Evolutionary conservation across 139 green algal species (phyloP).

Genomic region (Picochlorum sp.): DNA sequence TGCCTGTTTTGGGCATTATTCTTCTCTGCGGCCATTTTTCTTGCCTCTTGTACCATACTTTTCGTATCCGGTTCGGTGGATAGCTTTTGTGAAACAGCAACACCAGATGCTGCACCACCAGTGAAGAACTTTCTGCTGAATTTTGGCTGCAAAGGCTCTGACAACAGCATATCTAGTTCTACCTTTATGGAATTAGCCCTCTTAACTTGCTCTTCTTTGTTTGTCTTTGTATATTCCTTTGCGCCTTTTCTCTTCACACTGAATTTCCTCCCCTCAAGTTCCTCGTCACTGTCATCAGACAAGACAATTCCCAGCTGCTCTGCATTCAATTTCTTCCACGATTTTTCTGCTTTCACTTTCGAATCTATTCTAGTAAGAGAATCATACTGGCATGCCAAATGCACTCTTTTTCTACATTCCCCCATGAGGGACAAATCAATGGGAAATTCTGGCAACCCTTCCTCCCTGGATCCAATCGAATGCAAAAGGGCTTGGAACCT

Average conservation of each 20-base stretch:
- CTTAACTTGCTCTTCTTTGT: constrained; percentile 3
- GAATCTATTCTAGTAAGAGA: constrained; percentile 42
- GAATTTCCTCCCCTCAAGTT: constrained; percentile 11
- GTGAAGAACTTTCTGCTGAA: constrained; percentile 48
- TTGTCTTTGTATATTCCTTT: background rate
- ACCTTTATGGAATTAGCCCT: constrained; percentile 12
- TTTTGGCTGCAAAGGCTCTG: constrained; percentile 31
- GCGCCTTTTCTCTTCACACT: constrained; percentile 11
- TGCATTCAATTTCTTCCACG: constrained; percentile 48
- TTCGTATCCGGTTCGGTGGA: background rate
- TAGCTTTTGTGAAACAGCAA: constrained; percentile 6
- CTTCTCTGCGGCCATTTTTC: background rate
- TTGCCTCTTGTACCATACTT: background rate
- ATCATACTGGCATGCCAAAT: constrained; percentile 54
- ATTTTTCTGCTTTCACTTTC: constrained; percentile 47
- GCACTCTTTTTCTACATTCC: constrained; percentile 22
- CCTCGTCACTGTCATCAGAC: constrained; percentile 24
- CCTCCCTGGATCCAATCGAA: constrained; percentile 25
- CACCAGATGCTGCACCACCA: constrained; percentile 26
- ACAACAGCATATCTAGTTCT: constrained; percentile 33
- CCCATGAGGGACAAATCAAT: constrained; percentile 35
- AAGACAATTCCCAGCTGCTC: constrained; percentile 35
- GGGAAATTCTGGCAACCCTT: constrained; percentile 58
- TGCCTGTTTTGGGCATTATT: background rate
- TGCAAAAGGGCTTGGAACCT: constrained; percentile 41